Evolutionary conservation across 192 early-diverging fungal species (phyloP).

Genomic region (Lobulomyces angularis): DNA sequence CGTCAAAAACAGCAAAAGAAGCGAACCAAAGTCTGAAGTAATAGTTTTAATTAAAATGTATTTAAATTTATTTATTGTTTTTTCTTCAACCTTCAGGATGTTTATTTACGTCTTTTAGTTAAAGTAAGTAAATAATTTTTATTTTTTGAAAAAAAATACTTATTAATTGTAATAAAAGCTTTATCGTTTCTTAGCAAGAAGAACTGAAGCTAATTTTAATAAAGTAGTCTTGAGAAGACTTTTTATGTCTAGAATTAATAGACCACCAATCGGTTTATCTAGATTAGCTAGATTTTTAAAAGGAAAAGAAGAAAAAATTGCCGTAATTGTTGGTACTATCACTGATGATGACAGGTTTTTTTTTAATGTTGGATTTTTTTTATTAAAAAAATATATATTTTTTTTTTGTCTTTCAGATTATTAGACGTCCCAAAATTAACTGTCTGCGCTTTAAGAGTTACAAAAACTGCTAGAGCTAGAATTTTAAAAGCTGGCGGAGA

Average conservation of each 20-base stretch:
- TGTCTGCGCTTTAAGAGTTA: constrained; percentile 88
- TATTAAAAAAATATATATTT: too few relatives aligned
- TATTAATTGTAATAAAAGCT: too few relatives aligned
- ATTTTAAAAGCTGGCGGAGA: constrained; percentile 99
- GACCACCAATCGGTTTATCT: constrained; percentile 87
- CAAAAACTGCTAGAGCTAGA: constrained; percentile 89
- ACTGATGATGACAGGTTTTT: constrained; percentile 94
- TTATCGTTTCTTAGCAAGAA: constrained; percentile 97
- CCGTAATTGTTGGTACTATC: constrained; percentile 90
- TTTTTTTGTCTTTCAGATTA: too few relatives aligned
- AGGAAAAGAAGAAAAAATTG: constrained; percentile 78
- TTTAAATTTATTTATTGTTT: constrained; percentile 3
- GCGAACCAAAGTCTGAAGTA: constrained; percentile 73
- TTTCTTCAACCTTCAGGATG: constrained; percentile 47
- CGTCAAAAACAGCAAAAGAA: constrained; percentile 84
- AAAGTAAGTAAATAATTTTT: too few relatives aligned
- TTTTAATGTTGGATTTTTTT: too few relatives aligned
- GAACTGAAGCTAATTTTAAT: constrained; percentile 98
- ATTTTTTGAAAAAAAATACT: too few relatives aligned
- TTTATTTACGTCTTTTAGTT: constrained; percentile 96
- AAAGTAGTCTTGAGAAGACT: constrained; percentile 96
- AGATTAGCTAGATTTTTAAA: constrained; percentile 65
- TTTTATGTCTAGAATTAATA: constrained; percentile 96
- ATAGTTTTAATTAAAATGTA: too few relatives aligned
- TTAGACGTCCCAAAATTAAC: constrained; percentile 89